Evolutionary conservation across 1,284 basidiomycete species (phyloP).

Genomic region (Ustilago hordei): DNA sequence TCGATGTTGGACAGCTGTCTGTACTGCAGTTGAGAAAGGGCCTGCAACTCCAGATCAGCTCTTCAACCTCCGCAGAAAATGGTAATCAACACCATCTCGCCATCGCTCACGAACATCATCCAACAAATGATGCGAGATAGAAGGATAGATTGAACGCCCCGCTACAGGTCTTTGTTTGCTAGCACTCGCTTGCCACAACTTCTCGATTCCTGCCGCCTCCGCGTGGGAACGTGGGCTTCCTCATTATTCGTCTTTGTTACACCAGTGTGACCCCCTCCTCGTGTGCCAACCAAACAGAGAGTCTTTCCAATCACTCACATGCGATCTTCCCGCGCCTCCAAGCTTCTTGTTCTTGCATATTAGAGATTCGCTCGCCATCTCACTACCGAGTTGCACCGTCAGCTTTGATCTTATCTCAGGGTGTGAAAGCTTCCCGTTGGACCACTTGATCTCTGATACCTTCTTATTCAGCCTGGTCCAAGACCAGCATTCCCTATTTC

Average conservation of each 20-base stretch:
- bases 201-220: background rate
- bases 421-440: constrained; percentile 12
- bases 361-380: constrained; percentile 21
- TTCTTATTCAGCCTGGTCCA: background rate
- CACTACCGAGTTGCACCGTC: constrained; percentile 18
- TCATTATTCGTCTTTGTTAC: background rate
- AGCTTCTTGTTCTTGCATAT: background rate
- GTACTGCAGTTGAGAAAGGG: background rate
- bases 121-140: constrained; percentile 20
- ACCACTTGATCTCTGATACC: background rate
- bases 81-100: constrained; percentile 4
- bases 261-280: no score
- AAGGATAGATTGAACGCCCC: background rate
- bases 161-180: background rate
- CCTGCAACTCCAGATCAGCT: constrained; percentile 16
- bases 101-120: constrained; percentile 14
- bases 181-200: background rate
- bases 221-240: background rate
- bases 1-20: constrained; percentile 41
- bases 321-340: background rate
- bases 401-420: constrained; percentile 8
- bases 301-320: background rate
- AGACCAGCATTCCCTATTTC: background rate
- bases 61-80: background rate
- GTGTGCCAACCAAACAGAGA: background rate